These are phyloP conservation scores for Ophiognomonia clavigignenti-juglandacearum DNA, from an alignment of 2,329 filamentous ascomycete genomes.

Conservation along the genomic window DNA sequence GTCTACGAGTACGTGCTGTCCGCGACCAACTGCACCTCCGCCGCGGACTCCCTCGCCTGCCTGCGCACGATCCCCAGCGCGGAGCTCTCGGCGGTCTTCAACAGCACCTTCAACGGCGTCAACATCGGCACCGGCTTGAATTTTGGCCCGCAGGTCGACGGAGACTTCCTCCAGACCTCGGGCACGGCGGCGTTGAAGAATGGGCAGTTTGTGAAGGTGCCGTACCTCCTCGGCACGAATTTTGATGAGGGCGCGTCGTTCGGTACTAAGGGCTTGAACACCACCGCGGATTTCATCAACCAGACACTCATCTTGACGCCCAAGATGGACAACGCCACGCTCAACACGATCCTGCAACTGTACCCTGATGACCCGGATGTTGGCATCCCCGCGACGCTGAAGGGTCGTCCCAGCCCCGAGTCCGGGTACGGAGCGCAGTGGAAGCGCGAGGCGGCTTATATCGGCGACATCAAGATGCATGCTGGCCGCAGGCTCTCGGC, in stretches of 20 bases:
- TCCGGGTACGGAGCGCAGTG: conserved; percentile 3
- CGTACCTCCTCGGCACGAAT: conserved; percentile 6
- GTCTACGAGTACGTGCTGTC: conserved; percentile 6
- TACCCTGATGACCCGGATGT: conserved; percentile 10
- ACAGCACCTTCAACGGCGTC: conserved; percentile 11
- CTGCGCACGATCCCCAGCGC: conserved; percentile 9
- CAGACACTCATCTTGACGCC: neutral
- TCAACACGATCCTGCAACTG: neutral
- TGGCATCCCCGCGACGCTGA: conserved; percentile 5
- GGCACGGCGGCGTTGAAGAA: neutral
- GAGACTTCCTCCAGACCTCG: conserved; percentile 5
- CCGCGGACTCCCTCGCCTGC: conserved; percentile 8
- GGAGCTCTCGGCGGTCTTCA: conserved; percentile 7
- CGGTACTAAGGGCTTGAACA: conserved; percentile 1
- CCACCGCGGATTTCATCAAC: neutral
- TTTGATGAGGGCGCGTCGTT: conserved; percentile 6
- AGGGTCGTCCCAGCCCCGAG: conserved; percentile 1
- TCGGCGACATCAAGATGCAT: conserved; percentile 28
- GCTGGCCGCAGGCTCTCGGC: conserved; percentile 41
- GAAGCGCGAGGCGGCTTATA: conserved; percentile 2
- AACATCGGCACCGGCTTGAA: neutral
- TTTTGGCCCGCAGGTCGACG: conserved; percentile 9
- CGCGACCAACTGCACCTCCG: conserved; percentile 2
- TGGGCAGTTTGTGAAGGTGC: conserved; percentile 6
- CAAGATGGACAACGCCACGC: neutral